phyloP scores from a whole-genome alignment of 768 basidiomycete genomes.

The Dacryopinax spathularia region DNA sequence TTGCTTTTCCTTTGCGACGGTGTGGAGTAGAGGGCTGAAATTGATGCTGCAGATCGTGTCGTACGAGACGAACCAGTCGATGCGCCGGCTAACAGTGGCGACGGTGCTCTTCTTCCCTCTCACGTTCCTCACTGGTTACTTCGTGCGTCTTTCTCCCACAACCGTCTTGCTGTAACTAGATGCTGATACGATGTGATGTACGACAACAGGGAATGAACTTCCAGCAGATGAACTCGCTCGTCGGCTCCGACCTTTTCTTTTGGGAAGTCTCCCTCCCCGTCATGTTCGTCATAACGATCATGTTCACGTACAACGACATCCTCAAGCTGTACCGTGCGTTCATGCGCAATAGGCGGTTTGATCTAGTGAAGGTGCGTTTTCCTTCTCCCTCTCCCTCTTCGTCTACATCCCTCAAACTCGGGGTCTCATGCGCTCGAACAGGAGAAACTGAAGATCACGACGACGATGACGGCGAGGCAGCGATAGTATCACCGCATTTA shows the following conservation, averaged over 20 bases:
- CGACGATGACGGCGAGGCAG: too few relatives aligned
- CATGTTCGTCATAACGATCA: conserved; percentile 37
- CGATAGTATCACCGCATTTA: too few relatives aligned
- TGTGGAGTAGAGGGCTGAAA: not conserved
- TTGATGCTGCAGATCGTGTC: conserved; percentile 46
- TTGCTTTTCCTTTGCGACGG: not conserved
- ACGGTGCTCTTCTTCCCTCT: conserved; percentile 60
- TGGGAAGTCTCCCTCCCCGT: conserved; percentile 52
- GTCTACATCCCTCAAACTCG: conserved; percentile 12
- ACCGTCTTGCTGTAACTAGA: not conserved
- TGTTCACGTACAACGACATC: conserved; percentile 42
- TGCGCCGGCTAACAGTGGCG: conserved; percentile 53
- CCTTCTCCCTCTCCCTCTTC: conserved; percentile 12
- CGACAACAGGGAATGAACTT: conserved; percentile 4
- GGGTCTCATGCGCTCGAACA: too few relatives aligned
- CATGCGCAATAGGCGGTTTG: not conserved
- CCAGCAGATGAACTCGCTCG: not conserved
- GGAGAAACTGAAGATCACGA: too few relatives aligned
- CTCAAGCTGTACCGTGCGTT: not conserved
- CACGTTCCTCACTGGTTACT: conserved; percentile 56
- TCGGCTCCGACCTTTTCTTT: conserved; percentile 23
- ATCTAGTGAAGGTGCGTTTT: conserved; percentile 4
- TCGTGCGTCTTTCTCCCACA: conserved; percentile 31
- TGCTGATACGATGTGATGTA: conserved; percentile 8
- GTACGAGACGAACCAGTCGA: conserved; percentile 62